Evolutionary conservation across 2,329 filamentous ascomycete species (phyloP).

Genomic region (Aspergillus versicolor): DNA sequence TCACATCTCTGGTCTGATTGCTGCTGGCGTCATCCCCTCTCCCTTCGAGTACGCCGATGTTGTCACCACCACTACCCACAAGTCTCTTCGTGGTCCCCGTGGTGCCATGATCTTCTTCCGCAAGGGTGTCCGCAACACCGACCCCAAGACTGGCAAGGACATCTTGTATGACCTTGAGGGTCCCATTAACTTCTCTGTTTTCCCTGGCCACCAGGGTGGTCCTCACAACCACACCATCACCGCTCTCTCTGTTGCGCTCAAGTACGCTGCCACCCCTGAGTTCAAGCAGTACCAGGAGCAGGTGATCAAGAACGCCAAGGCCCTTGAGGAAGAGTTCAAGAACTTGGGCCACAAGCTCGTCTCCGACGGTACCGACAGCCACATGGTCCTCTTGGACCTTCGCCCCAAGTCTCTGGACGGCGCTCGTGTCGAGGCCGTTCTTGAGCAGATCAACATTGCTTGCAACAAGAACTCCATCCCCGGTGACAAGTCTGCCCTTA

Average conservation of each 20-base stretch:
- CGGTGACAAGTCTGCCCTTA: conserved; percentile 94
- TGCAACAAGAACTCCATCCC: conserved; percentile 99
- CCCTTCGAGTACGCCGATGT: conserved; percentile 90
- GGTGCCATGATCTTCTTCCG: conserved; percentile 99
- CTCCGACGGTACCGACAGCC: conserved; percentile 93
- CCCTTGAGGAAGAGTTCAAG: conserved; percentile 75
- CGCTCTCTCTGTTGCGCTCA: conserved; percentile 87
- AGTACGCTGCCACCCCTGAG: conserved; percentile 84
- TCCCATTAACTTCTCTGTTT: conserved; percentile 94
- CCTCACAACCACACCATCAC: conserved; percentile 99
- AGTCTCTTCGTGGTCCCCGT: conserved; percentile 89
- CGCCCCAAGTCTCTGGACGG: conserved; percentile 87
- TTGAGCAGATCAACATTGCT: conserved; percentile 97
- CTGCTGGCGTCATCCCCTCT: conserved; percentile 84
- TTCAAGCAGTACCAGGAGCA: conserved; percentile 92
- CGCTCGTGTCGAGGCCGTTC: conserved; percentile 87
- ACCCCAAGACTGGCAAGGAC: conserved; percentile 82
- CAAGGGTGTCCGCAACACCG: conserved; percentile 79
- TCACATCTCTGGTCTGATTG: conserved; percentile 91
- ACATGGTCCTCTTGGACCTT: conserved; percentile 88
- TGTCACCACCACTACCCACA: conserved; percentile 97
- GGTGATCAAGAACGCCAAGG: conserved; percentile 87
- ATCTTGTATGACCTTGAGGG: conserved; percentile 86
- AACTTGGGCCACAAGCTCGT: conserved; percentile 77
- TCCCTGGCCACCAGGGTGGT: conserved; percentile 96